Conservation (phyloP, 208 protist genomes). For the Trypanosoma lewisi region DNA sequence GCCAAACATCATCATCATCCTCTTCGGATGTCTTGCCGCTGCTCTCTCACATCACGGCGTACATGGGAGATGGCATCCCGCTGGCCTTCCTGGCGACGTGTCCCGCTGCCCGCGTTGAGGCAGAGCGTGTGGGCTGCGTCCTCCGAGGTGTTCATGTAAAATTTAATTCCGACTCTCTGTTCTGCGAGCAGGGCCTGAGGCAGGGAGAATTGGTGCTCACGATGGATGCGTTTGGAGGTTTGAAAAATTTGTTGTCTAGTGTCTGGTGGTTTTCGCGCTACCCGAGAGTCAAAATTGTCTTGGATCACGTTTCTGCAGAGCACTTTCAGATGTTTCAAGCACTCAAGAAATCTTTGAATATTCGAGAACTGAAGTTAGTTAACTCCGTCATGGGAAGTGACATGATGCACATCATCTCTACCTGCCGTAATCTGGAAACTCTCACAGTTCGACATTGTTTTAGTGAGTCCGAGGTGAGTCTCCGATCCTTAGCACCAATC, state of each 20-base stretch:
- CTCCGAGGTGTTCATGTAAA: slow-evolving; percentile 36
- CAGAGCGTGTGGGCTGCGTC: slow-evolving; percentile 23
- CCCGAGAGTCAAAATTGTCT: slow-evolving; percentile 48
- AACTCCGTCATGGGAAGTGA: slow-evolving; percentile 53
- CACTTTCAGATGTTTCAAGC: slow-evolving; percentile 54
- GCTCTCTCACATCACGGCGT: slow-evolving; percentile 31
- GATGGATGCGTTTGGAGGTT: background rate
- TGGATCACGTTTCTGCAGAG: slow-evolving; percentile 44
- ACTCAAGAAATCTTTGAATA: slow-evolving; percentile 32
- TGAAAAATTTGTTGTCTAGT: slow-evolving; percentile 23
- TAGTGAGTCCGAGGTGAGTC: slow-evolving; percentile 45
- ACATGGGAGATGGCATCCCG: slow-evolving; percentile 27
- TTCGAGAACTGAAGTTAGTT: slow-evolving; percentile 46
- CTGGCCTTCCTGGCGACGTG: slow-evolving; percentile 20
- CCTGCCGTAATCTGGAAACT: slow-evolving; percentile 41
- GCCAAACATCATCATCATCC: background rate
- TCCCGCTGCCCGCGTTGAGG: slow-evolving; percentile 17
- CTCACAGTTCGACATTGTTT: slow-evolving; percentile 50
- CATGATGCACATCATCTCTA: slow-evolving; percentile 70
- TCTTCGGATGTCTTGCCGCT: background rate
- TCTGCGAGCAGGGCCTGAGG: no score
- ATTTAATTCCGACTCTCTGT: slow-evolving; percentile 12
- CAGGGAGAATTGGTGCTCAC: slow-evolving; percentile 11
- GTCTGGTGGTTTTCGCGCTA: slow-evolving; percentile 82
- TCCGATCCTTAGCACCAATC: slow-evolving; percentile 71